These are phyloP conservation scores for Skeletonema potamos DNA, from an alignment of 108 stramenopile species.

Conservation along the genomic window DNA sequence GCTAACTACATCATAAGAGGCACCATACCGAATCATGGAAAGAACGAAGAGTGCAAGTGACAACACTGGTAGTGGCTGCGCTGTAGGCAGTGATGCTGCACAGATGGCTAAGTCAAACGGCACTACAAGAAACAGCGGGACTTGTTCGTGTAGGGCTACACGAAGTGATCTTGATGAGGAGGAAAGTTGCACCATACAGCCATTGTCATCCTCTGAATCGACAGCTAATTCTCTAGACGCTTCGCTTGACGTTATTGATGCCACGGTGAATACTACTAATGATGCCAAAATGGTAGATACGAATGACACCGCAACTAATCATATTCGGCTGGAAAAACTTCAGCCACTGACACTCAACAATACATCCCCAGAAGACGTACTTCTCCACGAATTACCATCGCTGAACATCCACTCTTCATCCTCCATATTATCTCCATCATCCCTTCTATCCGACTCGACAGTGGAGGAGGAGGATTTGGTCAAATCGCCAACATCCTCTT, in stretches of 20 bases:
- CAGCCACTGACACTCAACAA: background rate
- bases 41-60: background rate
- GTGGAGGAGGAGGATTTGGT: background rate
- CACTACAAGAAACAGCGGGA: background rate
- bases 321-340: background rate
- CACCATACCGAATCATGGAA: background rate
- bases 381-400: background rate
- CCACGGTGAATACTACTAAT: background rate
- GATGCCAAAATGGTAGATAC: background rate
- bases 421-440: background rate
- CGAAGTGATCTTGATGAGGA: background rate
- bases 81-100: background rate
- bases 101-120: background rate
- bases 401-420: background rate
- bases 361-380: background rate
- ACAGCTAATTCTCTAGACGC: background rate
- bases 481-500: background rate
- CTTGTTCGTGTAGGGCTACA: background rate
- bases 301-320: background rate
- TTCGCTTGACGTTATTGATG: background rate
- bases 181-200: background rate
- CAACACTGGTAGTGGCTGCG: background rate
- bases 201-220: background rate
- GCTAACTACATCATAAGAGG: no score
- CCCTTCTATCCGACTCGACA: background rate